These are phyloP conservation scores for Begonia loranthoides DNA, from an alignment of 306 rosid species.

Conservation along the genomic window DNA sequence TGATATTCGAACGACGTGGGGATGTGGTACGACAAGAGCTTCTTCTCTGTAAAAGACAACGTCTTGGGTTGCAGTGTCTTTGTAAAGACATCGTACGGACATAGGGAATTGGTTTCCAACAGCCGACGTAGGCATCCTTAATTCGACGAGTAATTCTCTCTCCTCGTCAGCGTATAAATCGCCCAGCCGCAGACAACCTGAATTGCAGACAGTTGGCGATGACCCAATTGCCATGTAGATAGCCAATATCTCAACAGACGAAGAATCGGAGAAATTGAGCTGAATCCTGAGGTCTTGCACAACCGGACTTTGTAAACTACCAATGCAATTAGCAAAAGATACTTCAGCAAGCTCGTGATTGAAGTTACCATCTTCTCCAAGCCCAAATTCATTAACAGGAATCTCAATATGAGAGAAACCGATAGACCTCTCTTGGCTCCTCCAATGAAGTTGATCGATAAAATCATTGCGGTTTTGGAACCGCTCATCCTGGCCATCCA, in stretches of 20 bases:
- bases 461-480: slow-evolving; percentile 1
- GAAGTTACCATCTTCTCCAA: slow-evolving; percentile 36
- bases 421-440: slow-evolving; percentile 36
- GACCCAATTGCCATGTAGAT: slow-evolving; percentile 42
- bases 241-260: slow-evolving; percentile 38
- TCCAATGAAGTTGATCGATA: slow-evolving; percentile 18
- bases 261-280: slow-evolving; percentile 29
- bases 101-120: slow-evolving; percentile 41
- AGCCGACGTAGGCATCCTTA: slow-evolving; percentile 30
- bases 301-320: slow-evolving; percentile 56
- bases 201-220: slow-evolving; percentile 30
- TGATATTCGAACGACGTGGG: slow-evolving; percentile 20
- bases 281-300: slow-evolving; percentile 62
- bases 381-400: slow-evolving; percentile 66
- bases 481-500: slow-evolving; percentile 61
- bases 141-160: slow-evolving; percentile 55
- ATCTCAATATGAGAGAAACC: slow-evolving; percentile 74
- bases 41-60: slow-evolving; percentile 53
- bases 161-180: slow-evolving; percentile 77
- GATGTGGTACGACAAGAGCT: slow-evolving; percentile 32
- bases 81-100: slow-evolving; percentile 56
- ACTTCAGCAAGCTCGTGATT: slow-evolving; percentile 51
- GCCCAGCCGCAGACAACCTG: slow-evolving; percentile 58
- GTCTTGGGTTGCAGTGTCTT: slow-evolving; percentile 52
- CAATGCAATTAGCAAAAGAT: slow-evolving; percentile 60